phyloP scores from a whole-genome alignment of 2,329 filamentous ascomycete genomes.

The Curvularia lunata region DNA sequence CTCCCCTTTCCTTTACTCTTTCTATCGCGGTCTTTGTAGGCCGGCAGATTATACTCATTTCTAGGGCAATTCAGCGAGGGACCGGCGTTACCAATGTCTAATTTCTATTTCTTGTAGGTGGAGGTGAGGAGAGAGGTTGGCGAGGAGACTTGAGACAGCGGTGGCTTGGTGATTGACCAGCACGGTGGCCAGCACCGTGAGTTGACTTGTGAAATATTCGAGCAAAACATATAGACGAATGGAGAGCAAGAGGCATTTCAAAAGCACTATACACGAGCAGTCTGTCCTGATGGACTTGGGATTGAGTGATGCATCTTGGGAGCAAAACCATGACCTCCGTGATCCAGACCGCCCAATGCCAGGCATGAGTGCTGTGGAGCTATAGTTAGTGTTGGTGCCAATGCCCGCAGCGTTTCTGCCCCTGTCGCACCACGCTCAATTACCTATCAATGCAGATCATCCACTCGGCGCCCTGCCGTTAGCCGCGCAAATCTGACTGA shows the following conservation, averaged over 20 bases:
- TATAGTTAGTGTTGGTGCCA: background rate
- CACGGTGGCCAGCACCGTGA: background rate
- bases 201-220: conserved; percentile 13
- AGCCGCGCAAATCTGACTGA: conserved; percentile 3
- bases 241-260: conserved; percentile 16
- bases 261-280: background rate
- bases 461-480: conserved; percentile 4
- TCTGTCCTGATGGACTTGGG: background rate
- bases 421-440: background rate
- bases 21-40: conserved; percentile 25
- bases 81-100: conserved; percentile 32
- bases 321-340: background rate
- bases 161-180: conserved; percentile 6
- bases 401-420: background rate
- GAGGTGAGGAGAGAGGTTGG: conserved; percentile 6
- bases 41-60: conserved; percentile 23
- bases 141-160: conserved; percentile 4
- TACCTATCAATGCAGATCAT: conserved; percentile 7
- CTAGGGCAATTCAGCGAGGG: conserved; percentile 27
- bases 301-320: background rate
- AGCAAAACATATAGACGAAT: conserved; percentile 24
- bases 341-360: background rate
- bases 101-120: conserved; percentile 28
- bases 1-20: conserved; percentile 14
- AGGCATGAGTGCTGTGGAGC: background rate